phyloP scores from a whole-genome alignment of 164 flowering plant genomes.

The Vitis vinifera region ASM3070453v1 NC_081814.1:13362501-13363000 shows the following conservation, averaged over 20 bases:
- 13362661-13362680: constrained; percentile 37
- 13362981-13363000: constrained; percentile 35
- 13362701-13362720: constrained; percentile 37
- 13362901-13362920: constrained; percentile 31
- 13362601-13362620: too few relatives aligned
- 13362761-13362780: constrained; percentile 31
- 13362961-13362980: constrained; percentile 29
- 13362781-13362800: constrained; percentile 39
- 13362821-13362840: constrained; percentile 25
- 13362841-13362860: constrained; percentile 33
- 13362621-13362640: constrained; percentile 31
- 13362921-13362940: constrained; percentile 30
- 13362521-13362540: too few relatives aligned
- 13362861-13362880: constrained; percentile 9
- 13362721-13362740: constrained; percentile 32
- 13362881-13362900: constrained; percentile 16
- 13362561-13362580: too few relatives aligned
- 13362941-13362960: constrained; percentile 34
- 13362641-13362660: constrained; percentile 36
- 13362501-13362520: too few relatives aligned
- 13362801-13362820: constrained; percentile 27
- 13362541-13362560: too few relatives aligned
- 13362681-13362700: constrained; percentile 28
- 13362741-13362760: constrained; percentile 11
- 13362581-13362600: too few relatives aligned